Conservation (phyloP, 1,139 yeast genomes). For the Yamadazyma sp. region DNA sequence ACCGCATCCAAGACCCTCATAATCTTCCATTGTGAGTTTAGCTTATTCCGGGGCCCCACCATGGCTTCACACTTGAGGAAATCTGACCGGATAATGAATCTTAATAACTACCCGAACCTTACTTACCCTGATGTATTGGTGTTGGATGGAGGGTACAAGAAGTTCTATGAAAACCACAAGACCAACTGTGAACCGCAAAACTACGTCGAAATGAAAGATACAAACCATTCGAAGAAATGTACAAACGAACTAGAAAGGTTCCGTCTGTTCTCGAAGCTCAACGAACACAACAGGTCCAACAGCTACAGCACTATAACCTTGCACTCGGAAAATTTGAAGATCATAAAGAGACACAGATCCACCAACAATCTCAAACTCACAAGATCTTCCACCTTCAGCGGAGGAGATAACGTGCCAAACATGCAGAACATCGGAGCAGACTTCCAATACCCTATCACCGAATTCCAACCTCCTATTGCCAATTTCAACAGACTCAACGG, state of each 20-base stretch:
- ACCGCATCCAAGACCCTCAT: constrained; percentile 40
- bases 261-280: constrained; percentile 47
- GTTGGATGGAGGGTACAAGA: constrained; percentile 87
- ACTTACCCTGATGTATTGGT: constrained; percentile 87
- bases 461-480: constrained; percentile 36
- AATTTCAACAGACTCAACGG: constrained; percentile 24
- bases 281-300: constrained; percentile 28
- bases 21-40: constrained; percentile 92
- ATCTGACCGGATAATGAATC: constrained; percentile 74
- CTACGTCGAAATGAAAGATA: constrained; percentile 87
- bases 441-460: constrained; percentile 1
- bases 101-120: constrained; percentile 73
- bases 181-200: constrained; percentile 68
- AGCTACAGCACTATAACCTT: constrained; percentile 35
- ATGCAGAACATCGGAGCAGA: too few relatives aligned
- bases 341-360: constrained; percentile 39
- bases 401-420: constrained; percentile 8
- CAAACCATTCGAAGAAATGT: constrained; percentile 61
- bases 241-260: constrained; percentile 73
- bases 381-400: constrained; percentile 24
- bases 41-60: constrained; percentile 88
- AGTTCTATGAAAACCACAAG: constrained; percentile 60
- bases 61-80: constrained; percentile 86
- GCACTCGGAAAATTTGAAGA: constrained; percentile 31
- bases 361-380: constrained; percentile 13